phyloP scores from a whole-genome alignment of 1,139 yeast genomes.

The Blastobotrys niveus region DNA sequence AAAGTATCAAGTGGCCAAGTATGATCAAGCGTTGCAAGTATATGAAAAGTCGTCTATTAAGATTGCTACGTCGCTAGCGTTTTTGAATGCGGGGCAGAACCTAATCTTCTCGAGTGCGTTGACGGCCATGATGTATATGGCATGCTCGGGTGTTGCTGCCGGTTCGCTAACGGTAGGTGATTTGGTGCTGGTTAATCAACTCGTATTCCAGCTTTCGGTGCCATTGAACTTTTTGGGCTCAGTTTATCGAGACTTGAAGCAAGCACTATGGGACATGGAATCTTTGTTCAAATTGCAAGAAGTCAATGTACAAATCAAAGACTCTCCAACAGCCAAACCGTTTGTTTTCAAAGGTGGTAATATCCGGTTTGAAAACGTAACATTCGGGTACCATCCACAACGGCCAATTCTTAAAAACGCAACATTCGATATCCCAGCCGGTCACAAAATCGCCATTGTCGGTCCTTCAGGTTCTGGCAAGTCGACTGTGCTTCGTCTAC shows the following conservation, averaged over 20 bases:
- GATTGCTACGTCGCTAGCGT: slow-evolving; percentile 89
- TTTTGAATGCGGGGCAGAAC: slow-evolving; percentile 86
- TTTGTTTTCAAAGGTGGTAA: slow-evolving; percentile 57
- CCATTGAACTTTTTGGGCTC: slow-evolving; percentile 93
- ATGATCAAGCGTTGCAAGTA: slow-evolving; percentile 64
- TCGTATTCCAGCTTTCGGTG: slow-evolving; percentile 90
- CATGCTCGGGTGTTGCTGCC: slow-evolving; percentile 84
- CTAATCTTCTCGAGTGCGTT: slow-evolving; percentile 84
- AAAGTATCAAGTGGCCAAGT: slow-evolving; percentile 67
- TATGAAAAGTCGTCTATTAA: slow-evolving; percentile 81
- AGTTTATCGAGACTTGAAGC: slow-evolving; percentile 90
- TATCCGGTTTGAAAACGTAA: slow-evolving; percentile 81
- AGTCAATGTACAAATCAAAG: slow-evolving; percentile 61
- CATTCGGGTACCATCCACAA: slow-evolving; percentile 87
- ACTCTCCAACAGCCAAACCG: slow-evolving; percentile 56
- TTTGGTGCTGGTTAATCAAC: slow-evolving; percentile 88
- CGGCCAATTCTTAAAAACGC: slow-evolving; percentile 81
- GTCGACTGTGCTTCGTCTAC: slow-evolving; percentile 77
- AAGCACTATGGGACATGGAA: slow-evolving; percentile 46
- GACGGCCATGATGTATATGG: slow-evolving; percentile 98
- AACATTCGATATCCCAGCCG: slow-evolving; percentile 81
- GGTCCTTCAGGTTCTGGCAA: slow-evolving; percentile 97
- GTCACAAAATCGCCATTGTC: slow-evolving; percentile 84
- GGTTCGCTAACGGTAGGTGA: slow-evolving; percentile 91
- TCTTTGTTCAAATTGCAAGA: slow-evolving; percentile 45